Conservation (phyloP, 352 stramenopile species). For the Phytophthora constricta region DNA sequence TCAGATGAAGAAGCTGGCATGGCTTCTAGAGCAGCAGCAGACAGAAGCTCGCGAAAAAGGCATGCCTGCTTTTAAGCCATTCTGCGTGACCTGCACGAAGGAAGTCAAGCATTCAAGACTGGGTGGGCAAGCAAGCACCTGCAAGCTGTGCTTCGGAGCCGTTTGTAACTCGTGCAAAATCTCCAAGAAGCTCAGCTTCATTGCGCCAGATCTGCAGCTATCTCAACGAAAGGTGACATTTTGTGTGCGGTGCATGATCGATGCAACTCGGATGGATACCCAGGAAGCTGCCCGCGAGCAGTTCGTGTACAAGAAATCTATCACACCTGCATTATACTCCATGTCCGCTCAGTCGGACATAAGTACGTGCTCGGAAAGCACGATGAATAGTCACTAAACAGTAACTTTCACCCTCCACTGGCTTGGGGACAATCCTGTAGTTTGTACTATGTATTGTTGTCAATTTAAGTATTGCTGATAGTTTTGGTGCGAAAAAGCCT, state of each 20-base stretch:
- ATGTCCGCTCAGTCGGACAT: conserved; percentile 17
- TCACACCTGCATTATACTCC: conserved; percentile 3
- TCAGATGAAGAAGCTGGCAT: conserved; percentile 44
- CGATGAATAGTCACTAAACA: not conserved
- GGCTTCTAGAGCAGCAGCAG: conserved; percentile 27
- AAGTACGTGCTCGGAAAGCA: conserved; percentile 27
- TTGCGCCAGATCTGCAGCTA: conserved; percentile 25
- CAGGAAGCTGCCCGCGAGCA: conserved; percentile 28
- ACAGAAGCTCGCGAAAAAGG: not conserved
- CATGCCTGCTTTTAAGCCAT: not conserved
- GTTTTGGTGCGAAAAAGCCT: too few species aligned
- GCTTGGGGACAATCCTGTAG: too few species aligned
- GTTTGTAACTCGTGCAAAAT: conserved; percentile 28
- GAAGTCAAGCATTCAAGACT: conserved; percentile 5
- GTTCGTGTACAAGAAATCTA: conserved; percentile 26
- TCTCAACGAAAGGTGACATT: conserved; percentile 31
- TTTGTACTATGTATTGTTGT: too few species aligned
- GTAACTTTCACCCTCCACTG: not conserved
- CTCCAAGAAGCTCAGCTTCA: conserved; percentile 35
- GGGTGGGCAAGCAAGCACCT: conserved; percentile 9
- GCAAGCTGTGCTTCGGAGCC: conserved; percentile 25
- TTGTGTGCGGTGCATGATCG: conserved; percentile 27
- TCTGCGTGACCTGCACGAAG: conserved; percentile 28
- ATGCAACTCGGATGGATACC: conserved; percentile 26
- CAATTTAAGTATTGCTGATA: too few species aligned